Evolutionary conservation across 495 filamentous ascomycete species (phyloP), one percentile per base, ranked within the genome.

Genomic region (Trichocladium antarcticum): DNA sequence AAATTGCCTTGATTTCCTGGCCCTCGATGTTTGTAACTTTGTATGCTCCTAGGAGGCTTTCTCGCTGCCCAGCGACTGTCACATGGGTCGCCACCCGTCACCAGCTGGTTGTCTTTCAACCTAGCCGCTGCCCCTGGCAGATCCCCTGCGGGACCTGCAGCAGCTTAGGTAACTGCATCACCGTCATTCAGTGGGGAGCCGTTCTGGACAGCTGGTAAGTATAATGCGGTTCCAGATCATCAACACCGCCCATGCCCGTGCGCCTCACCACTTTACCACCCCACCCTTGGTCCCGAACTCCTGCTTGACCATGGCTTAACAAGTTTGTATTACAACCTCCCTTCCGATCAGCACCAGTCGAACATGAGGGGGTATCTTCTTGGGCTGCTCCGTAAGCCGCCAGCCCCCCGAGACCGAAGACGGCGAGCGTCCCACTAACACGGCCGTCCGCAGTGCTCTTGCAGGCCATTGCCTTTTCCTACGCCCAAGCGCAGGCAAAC

Each of bases 311-410:
- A 63, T 63, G 58, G 50, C 31, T 57, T 60, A 53, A 61, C 47
- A 9, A 42, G 15, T 22, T 37, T 14, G 11, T 9, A 10, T 17
- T 42, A 14, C 19, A 38, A 20, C 45, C 15, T 45, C 48, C n/a
- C 24, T 45, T 50, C n/a, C 24, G 45, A 57, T 53, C 45, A 37
- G 32, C 50, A 60, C 17, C 36, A 50, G 43, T 40, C 51, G 17
- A 64, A 46, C 43, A 64, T 73, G 70, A 69, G 65, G 60, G 58
- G 52, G 52, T 66, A 59, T 58, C 51, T 68, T 51, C 36, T 68
- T 49, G 70, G 67, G 57, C 40, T 66, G 43, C 61, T 64, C 58
- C 66, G 71, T 74, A 66, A 38, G 71, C 60, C 22, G 36, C 37
- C 28, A 12, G 12, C 8, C 15, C 34, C 24, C 11, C 27, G 29